Evolutionary conservation across 192 early-diverging fungal genomes (phyloP).

Genomic region (Linnemannia exigua): DNA sequence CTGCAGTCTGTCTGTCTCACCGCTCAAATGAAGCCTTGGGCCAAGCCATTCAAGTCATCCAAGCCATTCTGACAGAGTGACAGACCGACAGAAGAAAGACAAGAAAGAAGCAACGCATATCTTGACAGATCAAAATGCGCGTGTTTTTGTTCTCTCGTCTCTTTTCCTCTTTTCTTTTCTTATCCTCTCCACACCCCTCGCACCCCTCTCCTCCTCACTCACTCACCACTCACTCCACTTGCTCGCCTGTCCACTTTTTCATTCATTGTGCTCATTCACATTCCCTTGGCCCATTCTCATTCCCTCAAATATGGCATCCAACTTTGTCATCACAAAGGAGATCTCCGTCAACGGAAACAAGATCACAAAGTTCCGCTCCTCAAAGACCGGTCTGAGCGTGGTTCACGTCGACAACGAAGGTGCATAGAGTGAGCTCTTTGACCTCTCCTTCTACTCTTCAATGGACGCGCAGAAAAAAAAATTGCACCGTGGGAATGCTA

Average conservation of each 20-base stretch:
- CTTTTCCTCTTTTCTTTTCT: not conserved
- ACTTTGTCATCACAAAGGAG: slow-evolving; percentile 60
- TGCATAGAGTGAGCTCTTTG: slow-evolving; percentile 27
- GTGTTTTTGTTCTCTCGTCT: no score
- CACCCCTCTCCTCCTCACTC: not conserved
- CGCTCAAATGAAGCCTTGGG: no score
- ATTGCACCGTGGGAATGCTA: not conserved
- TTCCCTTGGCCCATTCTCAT: no score
- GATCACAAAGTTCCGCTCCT: slow-evolving; percentile 65
- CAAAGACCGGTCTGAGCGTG: slow-evolving; percentile 67
- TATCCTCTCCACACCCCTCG: not conserved
- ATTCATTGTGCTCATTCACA: no score
- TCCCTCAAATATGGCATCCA: slow-evolving; percentile 34
- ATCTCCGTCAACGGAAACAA: slow-evolving; percentile 63
- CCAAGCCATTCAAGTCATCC: no score
- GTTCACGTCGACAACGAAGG: slow-evolving; percentile 68
- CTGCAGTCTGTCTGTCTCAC: no score
- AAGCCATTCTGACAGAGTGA: no score
- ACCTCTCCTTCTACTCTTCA: not conserved
- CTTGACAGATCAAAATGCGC: no score
- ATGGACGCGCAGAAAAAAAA: not conserved
- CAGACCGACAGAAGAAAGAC: no score
- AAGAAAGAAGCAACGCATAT: no score
- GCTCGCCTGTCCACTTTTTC: no score
- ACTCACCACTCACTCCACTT: not conserved